phyloP scores from a whole-genome alignment of 2,329 filamentous ascomycete species.

The Paraphaeosphaeria sporulosa region DNA sequence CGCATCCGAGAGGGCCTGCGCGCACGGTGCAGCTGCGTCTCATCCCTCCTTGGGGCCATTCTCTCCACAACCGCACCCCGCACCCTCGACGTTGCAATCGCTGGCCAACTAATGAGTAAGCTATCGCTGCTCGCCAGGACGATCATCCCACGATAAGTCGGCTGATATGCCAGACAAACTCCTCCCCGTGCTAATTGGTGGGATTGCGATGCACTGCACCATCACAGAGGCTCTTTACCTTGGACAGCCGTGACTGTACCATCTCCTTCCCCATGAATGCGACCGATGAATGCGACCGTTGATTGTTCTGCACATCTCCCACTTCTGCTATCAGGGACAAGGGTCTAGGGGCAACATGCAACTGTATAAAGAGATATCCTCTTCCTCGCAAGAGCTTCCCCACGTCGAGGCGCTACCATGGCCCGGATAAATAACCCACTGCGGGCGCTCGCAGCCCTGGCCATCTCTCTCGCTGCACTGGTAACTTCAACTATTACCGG shows the following conservation, averaged over 20 bases:
- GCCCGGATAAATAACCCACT: conserved; percentile 1
- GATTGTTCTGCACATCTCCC: neutral
- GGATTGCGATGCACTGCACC: neutral
- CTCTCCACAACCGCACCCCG: neutral
- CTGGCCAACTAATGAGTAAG: neutral
- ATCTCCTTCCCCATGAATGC: neutral
- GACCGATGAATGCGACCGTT: too few species aligned
- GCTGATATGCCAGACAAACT: neutral
- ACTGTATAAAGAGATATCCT: conserved; percentile 4
- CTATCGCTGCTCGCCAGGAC: neutral
- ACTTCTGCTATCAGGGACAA: neutral
- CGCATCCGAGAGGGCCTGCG: neutral
- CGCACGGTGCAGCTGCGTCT: neutral
- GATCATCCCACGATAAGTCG: neutral
- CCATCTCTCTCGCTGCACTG: neutral
- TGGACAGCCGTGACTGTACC: neutral
- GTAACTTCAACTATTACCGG: conserved; percentile 1
- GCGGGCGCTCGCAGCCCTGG: conserved; percentile 3
- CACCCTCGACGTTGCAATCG: neutral
- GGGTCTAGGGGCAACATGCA: neutral
- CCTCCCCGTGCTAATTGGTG: neutral
- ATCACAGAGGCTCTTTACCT: neutral
- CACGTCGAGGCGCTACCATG: neutral
- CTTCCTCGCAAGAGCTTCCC: neutral
- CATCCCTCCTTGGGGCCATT: neutral